Evolutionary conservation across 2,329 filamentous ascomycete genomes (phyloP).

Genomic region (Aspergillus tubingensis): DNA sequence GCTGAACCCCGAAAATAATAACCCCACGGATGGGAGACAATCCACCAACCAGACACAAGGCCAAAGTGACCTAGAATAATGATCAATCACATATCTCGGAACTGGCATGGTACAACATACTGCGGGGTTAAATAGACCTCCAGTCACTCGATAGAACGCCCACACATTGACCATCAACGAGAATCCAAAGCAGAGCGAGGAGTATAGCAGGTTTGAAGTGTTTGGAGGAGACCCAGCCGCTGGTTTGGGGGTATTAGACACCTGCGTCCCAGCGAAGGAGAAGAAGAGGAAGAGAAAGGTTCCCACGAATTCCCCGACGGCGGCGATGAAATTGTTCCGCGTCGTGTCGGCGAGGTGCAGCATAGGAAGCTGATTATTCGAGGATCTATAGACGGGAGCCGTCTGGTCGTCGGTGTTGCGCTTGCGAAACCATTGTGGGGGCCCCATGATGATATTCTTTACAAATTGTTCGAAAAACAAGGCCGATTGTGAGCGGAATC

Average conservation of each 20-base stretch:
- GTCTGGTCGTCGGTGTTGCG: background rate
- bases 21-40: conserved; percentile 56
- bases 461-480: background rate
- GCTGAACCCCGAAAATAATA: conserved; percentile 58
- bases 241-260: conserved; percentile 44
- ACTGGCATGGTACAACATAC: conserved; percentile 30
- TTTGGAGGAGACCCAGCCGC: conserved; percentile 36
- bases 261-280: conserved; percentile 50
- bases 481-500: background rate
- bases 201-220: conserved; percentile 44
- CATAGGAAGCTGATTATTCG: conserved; percentile 35
- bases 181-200: conserved; percentile 48
- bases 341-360: conserved; percentile 34
- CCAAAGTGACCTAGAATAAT: conserved; percentile 54
- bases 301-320: conserved; percentile 54
- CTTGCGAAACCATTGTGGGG: background rate
- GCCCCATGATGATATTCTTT: background rate
- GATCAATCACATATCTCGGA: background rate
- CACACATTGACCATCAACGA: conserved; percentile 56
- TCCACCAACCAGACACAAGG: conserved; percentile 60
- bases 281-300: conserved; percentile 55
- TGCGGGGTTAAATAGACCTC: conserved; percentile 55
- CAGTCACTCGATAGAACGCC: conserved; percentile 56
- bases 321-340: conserved; percentile 51
- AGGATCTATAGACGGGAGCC: background rate